Percentiles rank a stretch among this genome's conserved stretches.
Conservation (phyloP, 1,284 basidiomycete species). For the Ceratobasidium theobromae region DNA sequence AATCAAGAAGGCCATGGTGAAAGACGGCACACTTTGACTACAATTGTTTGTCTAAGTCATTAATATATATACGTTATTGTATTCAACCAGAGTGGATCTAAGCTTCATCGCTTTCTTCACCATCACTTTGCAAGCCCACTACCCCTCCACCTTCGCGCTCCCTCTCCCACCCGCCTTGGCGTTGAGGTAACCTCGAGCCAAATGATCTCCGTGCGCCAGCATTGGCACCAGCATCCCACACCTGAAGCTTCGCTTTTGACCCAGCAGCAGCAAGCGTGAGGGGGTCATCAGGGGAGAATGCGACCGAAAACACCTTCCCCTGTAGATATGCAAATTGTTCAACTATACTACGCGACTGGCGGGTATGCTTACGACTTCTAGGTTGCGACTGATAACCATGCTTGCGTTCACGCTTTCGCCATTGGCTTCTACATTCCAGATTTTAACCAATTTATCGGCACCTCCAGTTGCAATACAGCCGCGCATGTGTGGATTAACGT, state of each 20-base stretch:
- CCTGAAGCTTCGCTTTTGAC: constrained; percentile 86
- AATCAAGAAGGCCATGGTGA: constrained; percentile 29
- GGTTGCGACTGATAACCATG: constrained; percentile 84
- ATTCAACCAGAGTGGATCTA: neutral
- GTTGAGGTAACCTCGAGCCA: constrained; percentile 63
- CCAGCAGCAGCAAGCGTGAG: constrained; percentile 93
- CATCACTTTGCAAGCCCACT: constrained; percentile 1
- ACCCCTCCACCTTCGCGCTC: constrained; percentile 9
- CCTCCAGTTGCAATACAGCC: constrained; percentile 93
- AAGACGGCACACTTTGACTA: neutral
- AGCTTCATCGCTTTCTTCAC: constrained; percentile 5
- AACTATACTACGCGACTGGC: constrained; percentile 28
- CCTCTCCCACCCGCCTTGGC: constrained; percentile 29
- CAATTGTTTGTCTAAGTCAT: neutral
- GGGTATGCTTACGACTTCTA: constrained; percentile 77
- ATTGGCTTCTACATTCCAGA: constrained; percentile 86
- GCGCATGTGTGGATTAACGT: constrained; percentile 88
- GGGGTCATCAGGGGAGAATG: constrained; percentile 92
- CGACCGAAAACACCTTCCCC: constrained; percentile 93
- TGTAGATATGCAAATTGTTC: constrained; percentile 42
- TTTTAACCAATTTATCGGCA: constrained; percentile 74
- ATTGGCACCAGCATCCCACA: constrained; percentile 91
- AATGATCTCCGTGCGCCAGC: constrained; percentile 78
- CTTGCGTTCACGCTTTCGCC: constrained; percentile 76
- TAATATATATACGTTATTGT: neutral